phyloP scores from a whole-genome alignment of 257 asterid genomes.

The Solanum gandarillasii region DNA sequence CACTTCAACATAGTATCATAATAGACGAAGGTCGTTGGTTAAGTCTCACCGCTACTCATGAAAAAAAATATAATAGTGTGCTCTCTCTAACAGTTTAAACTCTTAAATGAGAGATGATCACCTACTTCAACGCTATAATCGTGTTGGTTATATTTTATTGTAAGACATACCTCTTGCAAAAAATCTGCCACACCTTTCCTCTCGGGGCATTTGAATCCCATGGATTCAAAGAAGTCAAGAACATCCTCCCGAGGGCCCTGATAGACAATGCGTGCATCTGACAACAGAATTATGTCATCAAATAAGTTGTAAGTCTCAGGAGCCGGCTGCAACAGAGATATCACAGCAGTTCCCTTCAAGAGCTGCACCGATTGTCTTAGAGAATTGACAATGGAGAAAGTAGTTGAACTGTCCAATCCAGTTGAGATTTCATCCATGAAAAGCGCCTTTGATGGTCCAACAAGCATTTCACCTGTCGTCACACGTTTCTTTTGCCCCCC shows the following conservation, averaged over 20 bases:
- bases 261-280: constrained; percentile 45
- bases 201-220: constrained; percentile 57
- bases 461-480: constrained; percentile 47
- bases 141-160: not conserved
- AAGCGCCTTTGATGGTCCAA: constrained; percentile 57
- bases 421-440: constrained; percentile 73
- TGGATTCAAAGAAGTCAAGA: constrained; percentile 38
- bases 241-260: constrained; percentile 50
- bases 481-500: constrained; percentile 35
- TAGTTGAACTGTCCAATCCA: constrained; percentile 57
- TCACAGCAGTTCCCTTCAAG: constrained; percentile 57
- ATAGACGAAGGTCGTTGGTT: not conserved
- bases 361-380: constrained; percentile 43
- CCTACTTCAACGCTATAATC: not conserved
- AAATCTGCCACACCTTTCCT: constrained; percentile 63
- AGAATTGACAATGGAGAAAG: constrained; percentile 39
- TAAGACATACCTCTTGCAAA: constrained; percentile 49
- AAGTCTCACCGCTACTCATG: not conserved
- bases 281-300: constrained; percentile 47
- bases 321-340: constrained; percentile 63
- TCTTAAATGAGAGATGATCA: not conserved
- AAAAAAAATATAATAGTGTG: not conserved
- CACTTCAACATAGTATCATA: not conserved
- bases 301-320: constrained; percentile 55
- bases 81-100: not conserved